Percentiles rank a stretch among this genome's conserved stretches.
These are phyloP conservation scores for Cerioporus squamosus DNA, from an alignment of 1,284 basidiomycete genomes.

Conservation along the genomic window DNA sequence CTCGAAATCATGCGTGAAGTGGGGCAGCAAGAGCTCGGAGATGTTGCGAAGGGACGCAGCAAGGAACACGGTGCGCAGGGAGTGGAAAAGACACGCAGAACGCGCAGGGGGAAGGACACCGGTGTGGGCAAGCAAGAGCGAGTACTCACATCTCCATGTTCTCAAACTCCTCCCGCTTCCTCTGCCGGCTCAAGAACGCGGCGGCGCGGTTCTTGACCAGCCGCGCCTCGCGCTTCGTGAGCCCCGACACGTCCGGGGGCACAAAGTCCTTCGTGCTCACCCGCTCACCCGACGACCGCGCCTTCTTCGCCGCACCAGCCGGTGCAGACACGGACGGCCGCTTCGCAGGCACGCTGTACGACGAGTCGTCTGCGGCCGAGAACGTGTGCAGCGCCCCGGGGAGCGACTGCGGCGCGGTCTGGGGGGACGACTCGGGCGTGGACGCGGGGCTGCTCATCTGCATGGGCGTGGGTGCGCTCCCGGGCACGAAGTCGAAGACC, in stretches of 20 bases:
- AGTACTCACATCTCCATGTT: slow-evolving; percentile 79
- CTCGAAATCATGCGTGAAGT: not conserved
- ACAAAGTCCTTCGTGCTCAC: slow-evolving; percentile 83
- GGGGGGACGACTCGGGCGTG: slow-evolving; percentile 25
- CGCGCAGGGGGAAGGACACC: not conserved
- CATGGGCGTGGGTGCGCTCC: slow-evolving; percentile 1
- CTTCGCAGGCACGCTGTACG: slow-evolving; percentile 31
- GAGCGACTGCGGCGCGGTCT: slow-evolving; percentile 38
- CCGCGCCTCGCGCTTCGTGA: slow-evolving; percentile 88
- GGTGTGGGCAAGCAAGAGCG: slow-evolving; percentile 23
- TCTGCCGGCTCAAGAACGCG: slow-evolving; percentile 87
- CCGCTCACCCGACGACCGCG: slow-evolving; percentile 60
- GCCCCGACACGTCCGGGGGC: slow-evolving; percentile 85
- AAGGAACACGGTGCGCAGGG: not conserved
- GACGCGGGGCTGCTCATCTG: slow-evolving; percentile 32
- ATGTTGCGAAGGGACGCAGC: not conserved
- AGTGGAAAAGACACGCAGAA: not conserved
- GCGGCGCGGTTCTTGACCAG: slow-evolving; percentile 92
- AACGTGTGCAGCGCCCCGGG: slow-evolving; percentile 32
- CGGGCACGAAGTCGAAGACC: slow-evolving; percentile 59
- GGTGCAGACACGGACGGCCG: slow-evolving; percentile 48
- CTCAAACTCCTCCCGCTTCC: slow-evolving; percentile 93
- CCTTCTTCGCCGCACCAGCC: slow-evolving; percentile 55
- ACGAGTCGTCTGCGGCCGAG: slow-evolving; percentile 35
- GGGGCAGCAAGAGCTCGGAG: no score